Evolutionary conservation across 306 rosid species (phyloP), one percentile per base, ranked within the genome.

Genomic region (Comarum palustre): DNA sequence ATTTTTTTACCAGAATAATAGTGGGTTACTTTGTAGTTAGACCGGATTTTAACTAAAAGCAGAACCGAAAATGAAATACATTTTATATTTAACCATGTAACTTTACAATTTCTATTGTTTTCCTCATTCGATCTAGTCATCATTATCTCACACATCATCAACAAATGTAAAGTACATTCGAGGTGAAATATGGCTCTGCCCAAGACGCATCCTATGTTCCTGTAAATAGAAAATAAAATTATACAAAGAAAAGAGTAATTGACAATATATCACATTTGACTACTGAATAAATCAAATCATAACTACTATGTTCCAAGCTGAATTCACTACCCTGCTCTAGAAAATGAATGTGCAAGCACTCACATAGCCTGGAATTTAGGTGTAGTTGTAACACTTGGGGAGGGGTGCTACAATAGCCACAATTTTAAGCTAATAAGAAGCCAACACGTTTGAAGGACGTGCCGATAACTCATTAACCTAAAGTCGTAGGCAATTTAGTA

Each of bases 181-280:
- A 94, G 75, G 79, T 94, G 98, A 77, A 94, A 94, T 70, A 94
- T 94, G 34, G 97, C 91, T 75, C 82, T 94, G 98, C 66, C 98
- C 98, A 50, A 86, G 90, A 71, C 95, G 91, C 98, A 94, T 94
- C 83, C 96, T 84, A 78, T 94, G 96, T 79, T 94, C 98, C 96
- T 94, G 90, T 19, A 65, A 48, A 73, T n/a, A 38, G 7, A 5
- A 32, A 15, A 10, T 1, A 47, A n/a, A n/a, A 47, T 15, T 41
- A 39, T 24, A 25, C 5, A 51, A 25, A 31, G 10, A 2, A 50
- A 31, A 36, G 29, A 29, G 25, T 32, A 24, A 57, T 4, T 12
- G 12, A 50, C 57, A 62, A 22, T 39, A 34, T 24, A 24, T 20
- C 15, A 71, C 43, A 71, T 11, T 39, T 38, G 17, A 15, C 45